These are phyloP conservation scores for Vaccinium macrocarpon DNA, from an alignment of 148 eudicot species.

Conservation along the genomic window DNA sequence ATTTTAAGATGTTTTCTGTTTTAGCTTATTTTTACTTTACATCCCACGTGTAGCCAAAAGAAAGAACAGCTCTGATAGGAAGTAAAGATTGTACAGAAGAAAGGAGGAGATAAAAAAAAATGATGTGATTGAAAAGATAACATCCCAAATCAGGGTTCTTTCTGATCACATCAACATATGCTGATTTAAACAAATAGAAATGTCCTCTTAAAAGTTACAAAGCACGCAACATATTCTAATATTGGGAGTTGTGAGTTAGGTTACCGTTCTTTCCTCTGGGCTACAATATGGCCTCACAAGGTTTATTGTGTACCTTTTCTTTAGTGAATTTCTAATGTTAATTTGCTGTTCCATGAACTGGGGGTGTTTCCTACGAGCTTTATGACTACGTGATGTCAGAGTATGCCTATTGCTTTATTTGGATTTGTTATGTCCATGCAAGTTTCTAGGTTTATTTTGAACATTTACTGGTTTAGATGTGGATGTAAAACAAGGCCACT, in stretches of 20 bases:
- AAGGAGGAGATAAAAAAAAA: background rate
- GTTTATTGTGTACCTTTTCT: background rate
- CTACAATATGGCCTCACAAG: background rate
- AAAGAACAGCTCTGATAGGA: background rate
- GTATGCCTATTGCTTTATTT: background rate
- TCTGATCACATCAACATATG: no score
- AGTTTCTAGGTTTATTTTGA: background rate
- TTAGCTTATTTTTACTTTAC: no score
- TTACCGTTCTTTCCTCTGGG: background rate
- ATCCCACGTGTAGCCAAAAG: no score
- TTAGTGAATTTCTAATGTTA: background rate
- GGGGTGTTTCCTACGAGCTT: background rate
- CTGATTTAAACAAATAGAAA: no score
- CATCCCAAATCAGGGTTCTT: no score
- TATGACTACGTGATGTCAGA: background rate
- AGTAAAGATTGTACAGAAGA: background rate
- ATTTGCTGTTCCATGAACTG: background rate
- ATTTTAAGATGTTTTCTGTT: no score
- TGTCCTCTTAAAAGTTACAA: no score
- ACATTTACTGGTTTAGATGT: background rate
- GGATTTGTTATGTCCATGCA: background rate
- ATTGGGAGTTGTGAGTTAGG: background rate
- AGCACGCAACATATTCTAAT: no score
- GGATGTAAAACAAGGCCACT: background rate
- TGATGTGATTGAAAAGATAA: no score